Evolutionary conservation across 2,329 filamentous ascomycete genomes (phyloP), one percentile per base, ranked within the genome.

Genomic region (Neofusicoccum laricinum): DNA sequence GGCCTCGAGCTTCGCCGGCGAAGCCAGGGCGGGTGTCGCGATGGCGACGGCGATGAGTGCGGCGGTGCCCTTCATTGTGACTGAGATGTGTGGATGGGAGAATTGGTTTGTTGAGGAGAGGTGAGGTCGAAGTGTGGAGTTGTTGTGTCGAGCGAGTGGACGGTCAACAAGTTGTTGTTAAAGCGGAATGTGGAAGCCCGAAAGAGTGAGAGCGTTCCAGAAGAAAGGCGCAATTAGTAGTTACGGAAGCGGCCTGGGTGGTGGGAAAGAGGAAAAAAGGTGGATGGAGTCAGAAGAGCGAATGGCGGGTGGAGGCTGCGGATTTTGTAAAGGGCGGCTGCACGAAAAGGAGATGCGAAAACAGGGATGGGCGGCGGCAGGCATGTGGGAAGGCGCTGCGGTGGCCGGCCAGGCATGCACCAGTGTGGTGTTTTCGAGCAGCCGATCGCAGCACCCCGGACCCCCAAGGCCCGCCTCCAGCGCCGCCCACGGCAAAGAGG

Each of bases 41-140:
- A 85, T 67, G 57, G 79, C 78, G 68, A 82, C 76, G 64, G 80
- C 74, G 61, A 81, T 75, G 65, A 80, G 80, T 68, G 82, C 69
- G 64, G 84, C 72, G 53, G 78, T 76, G 65, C 80, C 72, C 82
- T 87, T 87, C 85, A 88, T 88, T 66, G 64, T 82, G 73, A 67
- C 10, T 46, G 40, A 45, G 41, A 34, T 49, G n/a, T 30, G 55
- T 8, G n/a, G 21, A 41, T 36, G 19, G 25, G 25, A 38, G 40
- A 55, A 30, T 19, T 40, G 25, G 11, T 17, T 48, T 8, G 46
- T 21, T 34, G 32, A 41, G 32, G 62, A 46, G 14, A 11, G 15
- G 61, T 40, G 17, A 19, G n/a, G 61, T 63, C 32, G 41, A 14
- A 41, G 49, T 36, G 25, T 14, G 36, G 19, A 48, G 36, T 34